A percentile compares a stretch with the other conserved stretches of the same genome.
Conservation (phyloP, 352 stramenopile genomes). For the Halophytophthora batemanensis region DNA sequence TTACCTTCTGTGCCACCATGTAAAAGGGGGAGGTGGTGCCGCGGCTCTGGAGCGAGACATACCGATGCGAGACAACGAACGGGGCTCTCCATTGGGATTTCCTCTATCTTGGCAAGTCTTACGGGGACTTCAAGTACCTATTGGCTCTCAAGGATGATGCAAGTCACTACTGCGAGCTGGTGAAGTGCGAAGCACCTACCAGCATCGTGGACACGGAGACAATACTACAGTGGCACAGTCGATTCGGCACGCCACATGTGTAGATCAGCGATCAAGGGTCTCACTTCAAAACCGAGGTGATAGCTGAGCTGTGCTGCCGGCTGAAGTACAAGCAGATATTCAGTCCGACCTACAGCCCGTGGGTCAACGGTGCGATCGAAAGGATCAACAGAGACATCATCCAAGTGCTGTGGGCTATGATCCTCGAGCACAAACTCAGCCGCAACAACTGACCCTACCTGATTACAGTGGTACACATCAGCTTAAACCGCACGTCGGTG, state of each 20-base stretch:
- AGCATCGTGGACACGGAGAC: slow-evolving; percentile 17
- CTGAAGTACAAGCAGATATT: slow-evolving; percentile 28
- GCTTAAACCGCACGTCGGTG: slow-evolving; percentile 25
- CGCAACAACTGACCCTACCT: slow-evolving; percentile 18
- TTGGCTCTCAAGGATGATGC: slow-evolving; percentile 29
- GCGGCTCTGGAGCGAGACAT: slow-evolving; percentile 6
- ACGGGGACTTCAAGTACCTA: slow-evolving; percentile 16
- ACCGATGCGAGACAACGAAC: slow-evolving; percentile 4
- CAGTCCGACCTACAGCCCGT: slow-evolving; percentile 25
- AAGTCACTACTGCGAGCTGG: slow-evolving; percentile 25
- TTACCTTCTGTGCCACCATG: slow-evolving; percentile 11
- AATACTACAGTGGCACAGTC: slow-evolving; percentile 24
- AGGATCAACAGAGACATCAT: slow-evolving; percentile 27
- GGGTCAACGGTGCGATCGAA: slow-evolving; percentile 29
- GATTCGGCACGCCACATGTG: slow-evolving; percentile 21
- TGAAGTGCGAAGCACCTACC: slow-evolving; percentile 19
- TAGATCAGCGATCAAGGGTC: slow-evolving; percentile 29
- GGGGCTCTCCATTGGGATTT: slow-evolving; percentile 29
- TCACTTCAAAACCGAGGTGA: slow-evolving; percentile 31
- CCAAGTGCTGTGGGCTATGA: slow-evolving; percentile 25
- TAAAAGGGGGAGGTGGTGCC: slow-evolving; percentile 11
- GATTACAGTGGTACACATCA: slow-evolving; percentile 26
- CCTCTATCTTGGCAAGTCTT: slow-evolving; percentile 23
- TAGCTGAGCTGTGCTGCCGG: slow-evolving; percentile 14
- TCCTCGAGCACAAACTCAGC: slow-evolving; percentile 26